Conservation (phyloP, 805 yeast species). For the Candida anglica region DNA sequence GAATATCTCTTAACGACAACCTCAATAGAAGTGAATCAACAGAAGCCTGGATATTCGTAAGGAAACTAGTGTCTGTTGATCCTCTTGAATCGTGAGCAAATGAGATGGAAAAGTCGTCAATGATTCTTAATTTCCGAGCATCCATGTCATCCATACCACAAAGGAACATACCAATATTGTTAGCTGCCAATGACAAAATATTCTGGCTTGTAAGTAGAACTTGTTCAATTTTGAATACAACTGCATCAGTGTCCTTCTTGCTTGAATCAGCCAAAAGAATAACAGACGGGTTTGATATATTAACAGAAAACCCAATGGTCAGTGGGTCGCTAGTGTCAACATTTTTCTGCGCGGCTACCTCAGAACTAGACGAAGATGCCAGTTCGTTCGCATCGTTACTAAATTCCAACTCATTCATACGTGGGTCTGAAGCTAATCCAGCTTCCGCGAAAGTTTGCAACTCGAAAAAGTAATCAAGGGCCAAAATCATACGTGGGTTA, state of each 20-base stretch:
- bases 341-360: conserved; percentile 5
- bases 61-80: conserved; percentile 51
- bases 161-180: conserved; percentile 83
- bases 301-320: conserved; percentile 53
- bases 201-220: conserved; percentile 65
- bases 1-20: conserved; percentile 81
- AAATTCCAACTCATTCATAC: background rate
- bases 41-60: conserved; percentile 64
- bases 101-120: conserved; percentile 86
- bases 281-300: conserved; percentile 72
- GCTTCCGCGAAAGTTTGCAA: conserved; percentile 59
- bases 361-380: background rate
- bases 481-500: conserved; percentile 75
- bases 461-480: conserved; percentile 81
- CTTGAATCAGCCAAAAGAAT: conserved; percentile 79
- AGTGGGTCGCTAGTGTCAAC: background rate
- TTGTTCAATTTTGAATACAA: conserved; percentile 86
- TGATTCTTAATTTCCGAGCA: conserved; percentile 60
- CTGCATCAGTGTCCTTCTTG: conserved; percentile 68
- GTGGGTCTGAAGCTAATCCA: conserved; percentile 28
- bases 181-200: conserved; percentile 60
- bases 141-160: conserved; percentile 68
- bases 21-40: conserved; percentile 80
- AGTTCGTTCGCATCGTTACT: background rate
- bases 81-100: conserved; percentile 69